These are phyloP conservation scores for Globisporangium nodosum DNA, from an alignment of 352 stramenopile species.

Conservation along the genomic window DNA sequence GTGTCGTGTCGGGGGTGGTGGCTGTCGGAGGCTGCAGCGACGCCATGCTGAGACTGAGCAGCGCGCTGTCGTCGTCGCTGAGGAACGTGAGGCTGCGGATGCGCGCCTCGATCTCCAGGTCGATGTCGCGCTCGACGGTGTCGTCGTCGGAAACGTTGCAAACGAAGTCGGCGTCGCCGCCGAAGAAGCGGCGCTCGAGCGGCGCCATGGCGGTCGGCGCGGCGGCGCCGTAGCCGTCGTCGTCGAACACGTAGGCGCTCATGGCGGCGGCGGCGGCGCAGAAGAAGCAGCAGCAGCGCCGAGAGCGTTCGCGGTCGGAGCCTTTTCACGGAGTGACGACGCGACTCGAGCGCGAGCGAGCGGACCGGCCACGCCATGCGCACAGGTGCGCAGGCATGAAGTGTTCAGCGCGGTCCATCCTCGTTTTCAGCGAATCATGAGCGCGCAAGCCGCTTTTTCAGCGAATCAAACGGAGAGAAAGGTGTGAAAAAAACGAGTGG, in stretches of 20 bases:
- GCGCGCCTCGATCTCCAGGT: constrained; percentile 66
- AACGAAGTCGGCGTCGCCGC: constrained; percentile 23
- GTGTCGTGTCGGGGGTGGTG: neutral
- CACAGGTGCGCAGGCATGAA: neutral
- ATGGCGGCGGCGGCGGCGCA: neutral
- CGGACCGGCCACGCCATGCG: neutral
- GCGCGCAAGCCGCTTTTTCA: neutral
- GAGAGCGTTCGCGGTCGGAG: neutral
- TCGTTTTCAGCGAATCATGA: neutral
- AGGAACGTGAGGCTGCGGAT: constrained; percentile 25
- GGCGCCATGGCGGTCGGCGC: constrained; percentile 7
- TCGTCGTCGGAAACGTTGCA: constrained; percentile 60
- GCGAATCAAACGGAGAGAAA: neutral
- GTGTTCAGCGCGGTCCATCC: neutral
- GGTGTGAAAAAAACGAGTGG: constrained; percentile 1
- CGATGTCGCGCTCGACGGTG: constrained; percentile 60
- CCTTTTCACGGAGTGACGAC: neutral
- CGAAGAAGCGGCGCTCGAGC: constrained; percentile 8
- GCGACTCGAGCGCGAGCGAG: neutral
- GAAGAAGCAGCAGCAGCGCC: too few species aligned
- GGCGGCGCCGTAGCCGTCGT: neutral
- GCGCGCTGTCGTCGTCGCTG: constrained; percentile 13
- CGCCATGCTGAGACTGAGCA: constrained; percentile 8
- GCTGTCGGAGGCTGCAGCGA: neutral
- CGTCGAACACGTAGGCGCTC: constrained; percentile 18